Evolutionary conservation across 805 yeast species (phyloP), one percentile per base, ranked within the genome.

Genomic region (Nakazawaea ishiwadae): DNA sequence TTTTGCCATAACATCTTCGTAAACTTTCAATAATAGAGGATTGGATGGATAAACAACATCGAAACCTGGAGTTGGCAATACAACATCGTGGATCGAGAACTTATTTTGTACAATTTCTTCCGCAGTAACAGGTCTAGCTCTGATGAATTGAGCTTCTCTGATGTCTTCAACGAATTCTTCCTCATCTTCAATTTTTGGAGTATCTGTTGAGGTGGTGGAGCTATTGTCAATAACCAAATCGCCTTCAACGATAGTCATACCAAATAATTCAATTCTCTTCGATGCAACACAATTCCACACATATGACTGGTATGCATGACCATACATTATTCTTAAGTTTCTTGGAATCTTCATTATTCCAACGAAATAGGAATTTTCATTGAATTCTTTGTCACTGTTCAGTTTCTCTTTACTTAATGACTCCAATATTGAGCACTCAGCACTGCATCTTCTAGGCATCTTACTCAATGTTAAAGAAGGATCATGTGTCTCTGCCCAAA

Each of bases 51-150:
- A 93, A 11, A 71, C 56, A n/a, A 93, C 77, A 56, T 89, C 97
- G 58, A 79, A 89, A 0, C 99, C 99, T 2, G 99, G 99, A 0
- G 96, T 77, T n/a, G 99, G 98, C 42, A 93, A 68, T 3, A 95
- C 96, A 21, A 93, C 71, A 60, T 93, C 98, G 54, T 73, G 81
- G 26, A 91, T 83, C 10, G 83, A 61, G 56, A 71, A 85, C 40
- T 70, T 74, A 0, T 76, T 76, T 2, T 66, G 42, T 4, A 67
- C 75, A 18, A 82, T 65, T 45, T 91, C 98, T 44, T 80, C 88
- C 41, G 75, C 69, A 1, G 95, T 85, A 15, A 93, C 70, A 0
- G 83, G 74, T 51, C 82, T 73, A 1, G 95, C 97, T 49, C 87
- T 75, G 19, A 73, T 66, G 45, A 73, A 79, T 7, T 62, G 66